phyloP scores from a whole-genome alignment of 2,329 filamentous ascomycete species.

The Atkinsonella texensis region DNA sequence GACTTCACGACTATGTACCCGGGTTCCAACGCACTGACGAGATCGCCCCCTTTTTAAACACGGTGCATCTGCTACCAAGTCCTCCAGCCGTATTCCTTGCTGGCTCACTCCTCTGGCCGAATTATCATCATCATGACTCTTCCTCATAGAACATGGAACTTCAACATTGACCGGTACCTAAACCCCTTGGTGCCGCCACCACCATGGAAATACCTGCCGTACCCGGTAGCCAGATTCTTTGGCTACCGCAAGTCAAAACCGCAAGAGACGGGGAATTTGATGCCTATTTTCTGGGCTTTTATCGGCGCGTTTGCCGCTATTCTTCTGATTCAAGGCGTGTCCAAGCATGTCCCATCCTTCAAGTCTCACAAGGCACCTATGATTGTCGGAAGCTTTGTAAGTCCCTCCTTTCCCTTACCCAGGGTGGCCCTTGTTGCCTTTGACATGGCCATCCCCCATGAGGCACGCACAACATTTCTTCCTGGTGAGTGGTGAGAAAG shows the following conservation, averaged over 20 bases:
- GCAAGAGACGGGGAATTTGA: constrained; percentile 40
- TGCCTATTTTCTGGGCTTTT: constrained; percentile 49
- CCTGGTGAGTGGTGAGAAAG: neutral
- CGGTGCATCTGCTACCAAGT: neutral
- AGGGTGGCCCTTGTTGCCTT: neutral
- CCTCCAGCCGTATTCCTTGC: neutral
- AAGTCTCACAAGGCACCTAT: constrained; percentile 39
- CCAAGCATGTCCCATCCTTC: constrained; percentile 41
- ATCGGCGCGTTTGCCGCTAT: constrained; percentile 53
- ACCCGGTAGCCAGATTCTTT: constrained; percentile 54
- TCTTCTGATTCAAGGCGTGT: constrained; percentile 45
- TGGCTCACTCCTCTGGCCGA: neutral
- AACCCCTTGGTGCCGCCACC: constrained; percentile 59
- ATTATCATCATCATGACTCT: constrained; percentile 6
- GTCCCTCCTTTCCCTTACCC: constrained; percentile 17
- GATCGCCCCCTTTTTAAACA: neutral
- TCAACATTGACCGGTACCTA: constrained; percentile 68
- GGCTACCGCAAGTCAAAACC: constrained; percentile 40
- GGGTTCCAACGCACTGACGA: neutral
- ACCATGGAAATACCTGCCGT: constrained; percentile 51
- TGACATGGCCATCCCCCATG: neutral
- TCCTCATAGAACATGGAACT: constrained; percentile 31
- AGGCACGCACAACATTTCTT: no score
- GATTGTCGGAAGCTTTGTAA: constrained; percentile 59
- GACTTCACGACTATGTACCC: neutral